Percentiles rank a stretch among this genome's conserved stretches.
Evolutionary conservation across 768 basidiomycete species (phyloP).

Genomic region (Russula compacta): DNA sequence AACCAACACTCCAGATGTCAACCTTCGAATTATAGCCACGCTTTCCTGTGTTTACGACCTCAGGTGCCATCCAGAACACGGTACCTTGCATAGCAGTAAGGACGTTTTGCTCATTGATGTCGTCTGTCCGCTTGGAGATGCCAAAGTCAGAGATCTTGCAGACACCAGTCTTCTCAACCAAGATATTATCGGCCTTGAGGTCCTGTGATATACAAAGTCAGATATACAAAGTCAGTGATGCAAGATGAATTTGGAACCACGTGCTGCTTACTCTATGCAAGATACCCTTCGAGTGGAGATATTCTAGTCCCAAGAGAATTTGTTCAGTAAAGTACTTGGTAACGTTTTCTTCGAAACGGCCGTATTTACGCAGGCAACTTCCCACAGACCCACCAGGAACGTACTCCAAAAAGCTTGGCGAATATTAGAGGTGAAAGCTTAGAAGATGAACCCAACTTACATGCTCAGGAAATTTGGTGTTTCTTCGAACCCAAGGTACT

Average conservation of each 20-base stretch:
- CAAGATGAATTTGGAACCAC: neutral
- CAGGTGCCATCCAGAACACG: conserved; percentile 99
- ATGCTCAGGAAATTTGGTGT: conserved; percentile 84
- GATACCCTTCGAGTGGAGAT: conserved; percentile 86
- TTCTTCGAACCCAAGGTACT: conserved; percentile 93
- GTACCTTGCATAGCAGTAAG: conserved; percentile 95
- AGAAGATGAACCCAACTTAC: conserved; percentile 41
- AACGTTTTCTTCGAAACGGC: conserved; percentile 86
- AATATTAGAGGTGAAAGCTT: neutral
- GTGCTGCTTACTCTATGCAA: conserved; percentile 66
- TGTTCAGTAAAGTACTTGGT: conserved; percentile 89
- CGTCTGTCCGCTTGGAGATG: conserved; percentile 92
- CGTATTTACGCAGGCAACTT: conserved; percentile 81
- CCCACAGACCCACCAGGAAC: conserved; percentile 96
- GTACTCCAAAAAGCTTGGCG: conserved; percentile 87
- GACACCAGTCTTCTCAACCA: conserved; percentile 83
- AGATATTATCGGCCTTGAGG: conserved; percentile 95
- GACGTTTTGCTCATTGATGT: conserved; percentile 71
- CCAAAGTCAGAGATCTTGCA: conserved; percentile 99
- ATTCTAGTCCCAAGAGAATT: conserved; percentile 85
- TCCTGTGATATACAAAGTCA: conserved; percentile 43
- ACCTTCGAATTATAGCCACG: conserved; percentile 95
- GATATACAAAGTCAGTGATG: conserved; percentile 5
- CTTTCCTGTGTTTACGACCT: conserved; percentile 79
- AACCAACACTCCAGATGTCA: conserved; percentile 98